Evolutionary conservation across 2,329 filamentous ascomycete species (phyloP), one percentile per base, ranked within the genome.

Genomic region (Saccharata proteae): DNA sequence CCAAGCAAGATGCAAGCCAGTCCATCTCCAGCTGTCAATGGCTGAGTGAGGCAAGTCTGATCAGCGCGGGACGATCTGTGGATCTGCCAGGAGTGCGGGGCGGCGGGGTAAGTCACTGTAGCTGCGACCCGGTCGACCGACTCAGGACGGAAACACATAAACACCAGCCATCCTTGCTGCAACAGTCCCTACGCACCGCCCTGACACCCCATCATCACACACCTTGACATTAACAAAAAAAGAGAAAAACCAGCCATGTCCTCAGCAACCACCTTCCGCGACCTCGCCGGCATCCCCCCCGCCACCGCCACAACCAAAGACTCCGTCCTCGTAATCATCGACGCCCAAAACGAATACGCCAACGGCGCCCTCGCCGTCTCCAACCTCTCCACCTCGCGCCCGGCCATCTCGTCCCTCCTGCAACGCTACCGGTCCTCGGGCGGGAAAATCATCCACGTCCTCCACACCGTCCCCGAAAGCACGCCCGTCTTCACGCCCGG

Each of bases 321-420:
- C 54, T 73, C 67, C 39, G 65, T 67, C 2, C 62, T 80, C 26
- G 53, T 80, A 43, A 78, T 80, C 51, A 74, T 80, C 45, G 75
- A 80, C 47, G 76, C 76, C 1, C 77, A 81, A 45, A 79, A 79
- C 46, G 77, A 81, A 53, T 80, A 76, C 39, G 67, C 68, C 8
- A 52, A 61, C 2, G 77, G 76, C 27, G 56, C 63, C 4, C 63
- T 80, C 1, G 61, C 65, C 14, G 68, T 74, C 19, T 55, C 61
- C 23, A 64, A 76, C 37, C 62, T 75, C 1, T 44, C 57, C 0
- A 38, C 57, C 4, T 71, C 69, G 4, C 66, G 74, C 38, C 62
- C 64, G 18, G 68, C 59, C 9, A 80, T 80, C 36, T 56, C 63
- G 0, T 44, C 54, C 0, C 58, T 81, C 1, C 59, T 81, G 1